Conservation (phyloP, 257 asterid species). For the Euphrasia confusa region DNA sequence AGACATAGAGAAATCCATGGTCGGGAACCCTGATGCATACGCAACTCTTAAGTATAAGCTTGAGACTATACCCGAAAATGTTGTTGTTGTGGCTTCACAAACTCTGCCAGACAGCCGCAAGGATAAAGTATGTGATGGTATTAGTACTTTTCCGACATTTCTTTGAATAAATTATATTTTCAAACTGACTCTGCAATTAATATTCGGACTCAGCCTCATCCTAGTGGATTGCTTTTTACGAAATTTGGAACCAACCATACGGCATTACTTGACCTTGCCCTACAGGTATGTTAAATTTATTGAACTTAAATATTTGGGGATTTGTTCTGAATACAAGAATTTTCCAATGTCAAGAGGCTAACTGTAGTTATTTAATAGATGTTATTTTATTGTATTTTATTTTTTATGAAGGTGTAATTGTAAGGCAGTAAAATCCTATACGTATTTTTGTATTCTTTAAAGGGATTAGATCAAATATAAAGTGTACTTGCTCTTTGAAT, state of each 20-base stretch:
- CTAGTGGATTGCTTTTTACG: conserved; percentile 71
- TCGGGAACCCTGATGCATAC: conserved; percentile 58
- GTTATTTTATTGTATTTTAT: no score
- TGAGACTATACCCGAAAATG: conserved; percentile 60
- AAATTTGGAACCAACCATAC: conserved; percentile 80
- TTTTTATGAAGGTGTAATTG: no score
- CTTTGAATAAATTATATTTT: not conserved
- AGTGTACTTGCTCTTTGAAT: no score
- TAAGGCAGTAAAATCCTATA: no score
- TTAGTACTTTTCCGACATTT: not conserved
- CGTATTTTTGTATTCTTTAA: no score
- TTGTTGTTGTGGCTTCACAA: conserved; percentile 72
- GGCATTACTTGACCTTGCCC: conserved; percentile 75
- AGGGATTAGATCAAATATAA: not conserved
- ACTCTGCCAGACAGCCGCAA: conserved; percentile 65
- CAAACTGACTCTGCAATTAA: conserved; percentile 14
- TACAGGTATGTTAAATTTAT: conserved; percentile 50
- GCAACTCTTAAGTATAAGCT: conserved; percentile 55
- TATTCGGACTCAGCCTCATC: conserved; percentile 52
- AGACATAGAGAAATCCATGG: conserved; percentile 68
- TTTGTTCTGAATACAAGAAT: no score
- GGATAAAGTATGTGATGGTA: conserved; percentile 56
- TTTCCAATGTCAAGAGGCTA: not conserved
- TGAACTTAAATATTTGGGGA: not conserved
- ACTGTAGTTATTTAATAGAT: no score